Evolutionary conservation across 768 basidiomycete genomes (phyloP).

Genomic region (Trametes meyenii): DNA sequence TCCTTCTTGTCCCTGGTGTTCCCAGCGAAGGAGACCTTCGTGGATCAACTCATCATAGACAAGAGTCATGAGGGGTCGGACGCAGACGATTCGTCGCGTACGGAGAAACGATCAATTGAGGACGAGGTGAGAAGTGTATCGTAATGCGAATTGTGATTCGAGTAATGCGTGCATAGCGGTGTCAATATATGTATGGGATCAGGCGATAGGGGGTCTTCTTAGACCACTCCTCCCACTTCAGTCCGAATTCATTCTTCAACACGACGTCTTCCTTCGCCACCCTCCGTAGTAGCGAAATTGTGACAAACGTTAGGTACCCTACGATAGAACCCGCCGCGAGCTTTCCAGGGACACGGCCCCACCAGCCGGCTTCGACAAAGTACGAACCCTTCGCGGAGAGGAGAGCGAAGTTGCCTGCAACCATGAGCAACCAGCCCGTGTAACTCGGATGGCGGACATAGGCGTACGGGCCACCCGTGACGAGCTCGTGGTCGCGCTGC

Average conservation of each 20-base stretch:
- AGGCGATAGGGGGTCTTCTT: constrained; percentile 14
- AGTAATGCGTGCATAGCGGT: not conserved
- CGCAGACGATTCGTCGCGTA: too few species aligned
- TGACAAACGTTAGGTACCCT: not conserved
- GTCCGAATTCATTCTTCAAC: constrained; percentile 20
- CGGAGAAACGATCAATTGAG: too few species aligned
- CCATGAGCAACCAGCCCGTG: constrained; percentile 9
- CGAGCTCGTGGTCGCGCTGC: constrained; percentile 17
- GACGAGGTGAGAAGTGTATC: too few species aligned
- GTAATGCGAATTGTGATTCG: too few species aligned
- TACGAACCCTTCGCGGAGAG: constrained; percentile 1
- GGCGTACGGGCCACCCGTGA: constrained; percentile 22
- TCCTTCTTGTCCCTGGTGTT: constrained; percentile 38
- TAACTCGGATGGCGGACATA: constrained; percentile 27
- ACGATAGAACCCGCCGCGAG: not conserved
- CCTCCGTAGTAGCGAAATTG: not conserved
- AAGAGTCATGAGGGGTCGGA: constrained; percentile 10
- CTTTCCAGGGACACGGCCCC: not conserved
- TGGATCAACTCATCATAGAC: constrained; percentile 30
- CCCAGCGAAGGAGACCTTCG: constrained; percentile 42
- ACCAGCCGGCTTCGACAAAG: not conserved
- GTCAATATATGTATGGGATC: constrained; percentile 8
- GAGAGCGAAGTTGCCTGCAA: not conserved
- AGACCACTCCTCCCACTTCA: constrained; percentile 23
- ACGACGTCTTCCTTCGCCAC: constrained; percentile 11